Percentiles rank a stretch among this genome's conserved stretches.
Conservation (phyloP, 192 early-diverging fungal species). For the Coemansia interrupta region DNA sequence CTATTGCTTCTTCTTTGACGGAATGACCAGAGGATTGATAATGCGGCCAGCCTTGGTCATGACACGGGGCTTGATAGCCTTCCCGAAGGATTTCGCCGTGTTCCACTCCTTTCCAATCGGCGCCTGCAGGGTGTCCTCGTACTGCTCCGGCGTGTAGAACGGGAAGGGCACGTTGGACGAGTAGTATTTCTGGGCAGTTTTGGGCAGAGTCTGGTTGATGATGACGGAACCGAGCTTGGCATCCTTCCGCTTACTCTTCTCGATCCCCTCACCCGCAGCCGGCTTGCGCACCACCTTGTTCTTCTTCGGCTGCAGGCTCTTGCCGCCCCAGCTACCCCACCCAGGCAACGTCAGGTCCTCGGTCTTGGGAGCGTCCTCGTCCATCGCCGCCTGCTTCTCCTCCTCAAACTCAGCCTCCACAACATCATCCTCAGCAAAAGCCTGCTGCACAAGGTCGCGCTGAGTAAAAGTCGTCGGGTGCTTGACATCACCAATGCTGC, state of each 20-base stretch:
- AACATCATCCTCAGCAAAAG: constrained; percentile 93
- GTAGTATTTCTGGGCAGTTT: constrained; percentile 73
- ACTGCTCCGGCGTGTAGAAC: constrained; percentile 80
- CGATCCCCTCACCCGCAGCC: constrained; percentile 17
- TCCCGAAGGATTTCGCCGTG: constrained; percentile 66
- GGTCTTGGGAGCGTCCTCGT: constrained; percentile 74
- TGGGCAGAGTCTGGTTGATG: constrained; percentile 82
- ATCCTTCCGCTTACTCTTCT: constrained; percentile 23
- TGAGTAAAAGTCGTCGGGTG: constrained; percentile 61
- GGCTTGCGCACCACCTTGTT: constrained; percentile 58
- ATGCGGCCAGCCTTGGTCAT: constrained; percentile 79
- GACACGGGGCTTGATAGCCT: constrained; percentile 76
- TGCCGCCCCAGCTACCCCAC: constrained; percentile 86
- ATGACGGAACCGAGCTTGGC: constrained; percentile 64
- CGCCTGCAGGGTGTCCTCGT: constrained; percentile 76
- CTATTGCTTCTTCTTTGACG: constrained; percentile 56
- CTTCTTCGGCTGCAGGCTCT: constrained; percentile 61
- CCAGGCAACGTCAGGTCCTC: constrained; percentile 86
- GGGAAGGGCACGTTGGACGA: constrained; percentile 75
- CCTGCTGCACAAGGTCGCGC: constrained; percentile 82
- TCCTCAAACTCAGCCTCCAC: constrained; percentile 82
- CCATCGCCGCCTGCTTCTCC: constrained; percentile 70
- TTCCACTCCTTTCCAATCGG: constrained; percentile 98
- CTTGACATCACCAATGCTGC: constrained; percentile 38
- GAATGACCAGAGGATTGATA: constrained; percentile 78